phyloP scores from a whole-genome alignment of 2,329 filamentous ascomycete species.

The Penicillium sp. region DNA sequence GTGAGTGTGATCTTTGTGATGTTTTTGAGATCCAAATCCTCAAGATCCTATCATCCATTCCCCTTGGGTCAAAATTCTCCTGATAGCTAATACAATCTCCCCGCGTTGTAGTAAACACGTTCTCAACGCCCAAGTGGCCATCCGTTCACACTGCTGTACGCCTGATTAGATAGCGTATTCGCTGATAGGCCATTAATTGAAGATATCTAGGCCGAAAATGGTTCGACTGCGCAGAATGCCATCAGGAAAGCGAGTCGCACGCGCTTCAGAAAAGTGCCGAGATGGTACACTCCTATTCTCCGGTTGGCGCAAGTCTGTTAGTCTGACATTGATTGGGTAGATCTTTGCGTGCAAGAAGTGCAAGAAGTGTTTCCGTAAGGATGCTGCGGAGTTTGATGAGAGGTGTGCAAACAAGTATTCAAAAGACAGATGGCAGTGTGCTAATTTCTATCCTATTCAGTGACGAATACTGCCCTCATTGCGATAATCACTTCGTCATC shows the following conservation, averaged over 20 bases:
- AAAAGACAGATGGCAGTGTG: not conserved
- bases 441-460: conserved; percentile 39
- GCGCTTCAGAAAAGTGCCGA: conserved; percentile 73
- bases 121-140: conserved; percentile 94
- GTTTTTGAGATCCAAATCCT: not conserved
- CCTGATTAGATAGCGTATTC: not conserved
- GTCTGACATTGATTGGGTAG: conserved; percentile 38
- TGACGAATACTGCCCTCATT: conserved; percentile 98
- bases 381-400: conserved; percentile 88
- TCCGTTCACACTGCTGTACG: conserved; percentile 93
- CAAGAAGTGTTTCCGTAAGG: conserved; percentile 96
- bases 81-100: conserved; percentile 14
- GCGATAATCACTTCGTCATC: conserved; percentile 96
- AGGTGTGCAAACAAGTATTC: conserved; percentile 42
- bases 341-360: conserved; percentile 96
- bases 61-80: not conserved
- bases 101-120: conserved; percentile 76
- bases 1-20: conserved; percentile 17
- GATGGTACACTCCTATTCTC: conserved; percentile 57
- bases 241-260: conserved; percentile 77
- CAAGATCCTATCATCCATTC: not conserved
- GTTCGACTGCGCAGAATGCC: conserved; percentile 98
- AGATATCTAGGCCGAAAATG: conserved; percentile 73
- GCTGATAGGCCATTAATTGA: conserved; percentile 5
- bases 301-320: not conserved